A percentile compares a stretch with the other conserved stretches of the same genome.
These are phyloP conservation scores for Rhododendron simsii DNA, from an alignment of 148 eudicot genomes.

Conservation along the genomic window DNA sequence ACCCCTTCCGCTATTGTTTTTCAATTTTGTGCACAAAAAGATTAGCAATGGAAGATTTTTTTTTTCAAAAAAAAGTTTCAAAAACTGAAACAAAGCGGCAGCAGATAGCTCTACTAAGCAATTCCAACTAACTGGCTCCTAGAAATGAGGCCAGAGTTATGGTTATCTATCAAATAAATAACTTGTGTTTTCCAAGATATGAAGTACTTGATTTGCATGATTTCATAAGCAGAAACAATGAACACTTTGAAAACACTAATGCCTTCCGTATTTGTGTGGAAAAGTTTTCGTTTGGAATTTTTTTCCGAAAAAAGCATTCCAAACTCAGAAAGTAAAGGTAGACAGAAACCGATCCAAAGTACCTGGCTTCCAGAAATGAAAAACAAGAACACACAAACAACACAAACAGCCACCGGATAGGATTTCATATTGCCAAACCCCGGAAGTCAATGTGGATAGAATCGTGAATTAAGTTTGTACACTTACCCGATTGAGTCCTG, in stretches of 20 bases:
- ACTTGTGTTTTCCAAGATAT: not conserved
- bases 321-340: not conserved
- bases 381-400: not conserved
- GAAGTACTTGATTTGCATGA: not conserved
- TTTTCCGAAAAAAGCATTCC: not conserved
- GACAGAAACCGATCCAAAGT: not conserved
- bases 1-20: not conserved
- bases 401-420: not conserved
- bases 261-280: not conserved
- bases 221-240: not conserved
- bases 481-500: slow-evolving; percentile 49
- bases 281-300: not conserved
- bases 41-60: not conserved
- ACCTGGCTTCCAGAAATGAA: not conserved
- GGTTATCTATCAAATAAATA: not conserved
- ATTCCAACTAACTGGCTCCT: not conserved
- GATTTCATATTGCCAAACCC: not conserved
- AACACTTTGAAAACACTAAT: not conserved
- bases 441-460: not conserved
- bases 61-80: not conserved
- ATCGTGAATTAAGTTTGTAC: not conserved
- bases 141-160: not conserved
- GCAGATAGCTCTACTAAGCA: not conserved
- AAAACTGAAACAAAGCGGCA: not conserved
- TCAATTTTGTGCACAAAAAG: not conserved